phyloP scores from a whole-genome alignment of 192 early-diverging fungal species.

The Chytriomyces confervae region DNA sequence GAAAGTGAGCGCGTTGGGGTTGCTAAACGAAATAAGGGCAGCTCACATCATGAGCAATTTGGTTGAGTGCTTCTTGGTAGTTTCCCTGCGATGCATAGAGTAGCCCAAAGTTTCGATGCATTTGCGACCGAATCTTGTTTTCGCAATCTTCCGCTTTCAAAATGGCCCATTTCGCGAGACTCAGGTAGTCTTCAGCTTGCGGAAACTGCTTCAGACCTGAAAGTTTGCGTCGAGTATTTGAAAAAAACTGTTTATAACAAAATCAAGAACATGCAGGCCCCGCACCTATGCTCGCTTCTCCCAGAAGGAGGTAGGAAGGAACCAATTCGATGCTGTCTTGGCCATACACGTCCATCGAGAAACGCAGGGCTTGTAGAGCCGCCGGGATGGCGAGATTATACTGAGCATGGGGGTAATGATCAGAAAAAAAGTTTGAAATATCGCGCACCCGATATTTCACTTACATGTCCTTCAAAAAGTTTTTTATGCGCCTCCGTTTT shows the following conservation, averaged over 20 bases:
- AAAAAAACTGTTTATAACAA: background rate
- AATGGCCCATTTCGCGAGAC: conserved; percentile 65
- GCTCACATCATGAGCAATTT: conserved; percentile 57
- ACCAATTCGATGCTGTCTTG: conserved; percentile 61
- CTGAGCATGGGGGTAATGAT: conserved; percentile 14
- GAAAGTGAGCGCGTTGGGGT: conserved; percentile 13
- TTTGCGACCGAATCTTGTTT: conserved; percentile 47
- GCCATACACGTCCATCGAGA: conserved; percentile 59
- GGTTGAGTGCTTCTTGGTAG: conserved; percentile 45
- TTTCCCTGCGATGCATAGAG: conserved; percentile 52
- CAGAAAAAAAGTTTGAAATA: conserved; percentile 31
- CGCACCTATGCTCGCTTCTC: conserved; percentile 64
- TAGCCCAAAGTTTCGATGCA: conserved; percentile 64
- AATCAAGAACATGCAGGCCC: background rate
- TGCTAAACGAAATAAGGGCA: conserved; percentile 11
- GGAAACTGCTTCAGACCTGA: conserved; percentile 56
- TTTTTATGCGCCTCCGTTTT: conserved; percentile 64
- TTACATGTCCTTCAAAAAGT: conserved; percentile 62
- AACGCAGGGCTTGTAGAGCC: conserved; percentile 62
- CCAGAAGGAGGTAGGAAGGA: conserved; percentile 62
- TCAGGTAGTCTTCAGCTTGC: conserved; percentile 66
- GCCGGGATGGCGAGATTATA: conserved; percentile 67
- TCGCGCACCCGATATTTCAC: background rate
- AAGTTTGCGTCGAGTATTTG: background rate
- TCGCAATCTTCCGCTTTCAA: conserved; percentile 51